Percentiles rank a stretch among this genome's conserved stretches.
Evolutionary conservation across 164 flowering plant species (phyloP).

Genomic region (Amborella trichopoda): DNA sequence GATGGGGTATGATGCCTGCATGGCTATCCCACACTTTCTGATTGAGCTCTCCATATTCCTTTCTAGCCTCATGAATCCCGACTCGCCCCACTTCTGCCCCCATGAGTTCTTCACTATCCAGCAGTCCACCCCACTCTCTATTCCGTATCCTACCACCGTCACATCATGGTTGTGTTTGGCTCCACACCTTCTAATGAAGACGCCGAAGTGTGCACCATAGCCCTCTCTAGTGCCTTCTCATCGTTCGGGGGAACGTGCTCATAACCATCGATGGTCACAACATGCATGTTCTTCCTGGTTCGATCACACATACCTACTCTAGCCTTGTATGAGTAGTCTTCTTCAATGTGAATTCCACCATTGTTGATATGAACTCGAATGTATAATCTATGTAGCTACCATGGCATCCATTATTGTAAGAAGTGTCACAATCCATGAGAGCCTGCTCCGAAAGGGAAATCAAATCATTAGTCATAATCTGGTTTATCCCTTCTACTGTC

Average conservation of each 20-base stretch:
- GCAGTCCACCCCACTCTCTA: constrained; percentile 64
- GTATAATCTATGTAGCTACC: no score
- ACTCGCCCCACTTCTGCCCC: constrained; percentile 80
- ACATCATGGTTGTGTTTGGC: constrained; percentile 75
- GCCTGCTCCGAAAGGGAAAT: no score
- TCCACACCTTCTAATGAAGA: constrained; percentile 74
- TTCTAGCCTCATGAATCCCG: constrained; percentile 66
- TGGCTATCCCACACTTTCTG: constrained; percentile 86
- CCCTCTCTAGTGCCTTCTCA: constrained; percentile 59
- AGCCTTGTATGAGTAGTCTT: no score
- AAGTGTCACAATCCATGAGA: no score
- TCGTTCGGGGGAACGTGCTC: constrained; percentile 65
- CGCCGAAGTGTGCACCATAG: constrained; percentile 52
- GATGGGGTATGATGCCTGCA: constrained; percentile 77
- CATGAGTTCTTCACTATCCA: constrained; percentile 93
- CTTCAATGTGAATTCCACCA: no score
- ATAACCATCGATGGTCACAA: constrained; percentile 60
- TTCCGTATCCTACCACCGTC: constrained; percentile 68
- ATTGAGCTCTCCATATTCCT: constrained; percentile 39
- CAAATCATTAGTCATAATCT: no score
- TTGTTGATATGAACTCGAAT: no score
- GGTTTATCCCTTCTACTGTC: no score
- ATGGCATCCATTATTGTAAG: no score
- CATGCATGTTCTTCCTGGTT: constrained; percentile 82
- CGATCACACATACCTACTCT: no score